Evolutionary conservation across 108 stramenopile genomes (phyloP), one percentile per base, ranked within the genome.

Genomic region (Phaeodactylum tricornutum): DNA sequence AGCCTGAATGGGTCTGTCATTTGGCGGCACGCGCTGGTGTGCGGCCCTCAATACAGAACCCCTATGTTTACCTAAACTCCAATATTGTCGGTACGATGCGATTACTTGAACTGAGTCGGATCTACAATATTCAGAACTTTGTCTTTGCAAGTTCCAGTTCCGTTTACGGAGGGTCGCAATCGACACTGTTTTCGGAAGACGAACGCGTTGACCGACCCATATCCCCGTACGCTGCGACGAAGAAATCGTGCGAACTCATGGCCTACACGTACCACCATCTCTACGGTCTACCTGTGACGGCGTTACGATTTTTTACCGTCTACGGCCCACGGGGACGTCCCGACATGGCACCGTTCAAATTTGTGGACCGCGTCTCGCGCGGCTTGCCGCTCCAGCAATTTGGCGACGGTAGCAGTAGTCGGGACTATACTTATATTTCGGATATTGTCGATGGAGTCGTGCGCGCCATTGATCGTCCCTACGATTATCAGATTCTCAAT

Each of bases 271-370:
- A 94, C 79, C 81, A 85, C 44, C 72, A 84, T 50, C 66, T 94
- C 5, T 95, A 94, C 73, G 62, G 78, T 8, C 59, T 95, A 24
- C 82, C 90, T 37, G 54, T 84, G 3, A 68, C 92, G 25, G 92
- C 72, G 4, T 64, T 97, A 8, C 82, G 94, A 50, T 95, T 97
- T 74, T 97, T 97, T 58, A 95, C 96, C n/a, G 93, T 90, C 2
- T 93, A 81, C 40, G 72, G 72, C 8, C 85, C 85, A 14, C 66
- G 84, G 11, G 88, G 88, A 16, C 55, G 92, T 34, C 87, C 92
- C n/a, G 92, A 93, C 55, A 93, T 93, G 86, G 92, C 91, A 0
- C 84, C 91, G 4, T 81, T 64, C 72, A 81, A 80, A 55, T 89
- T 89, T 39, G 72, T 89, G 30, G 72, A 87, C 57, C 53, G 75